Evolutionary conservation across 495 filamentous ascomycete genomes (phyloP).

Genomic region (Hyaloscypha finlandica): DNA sequence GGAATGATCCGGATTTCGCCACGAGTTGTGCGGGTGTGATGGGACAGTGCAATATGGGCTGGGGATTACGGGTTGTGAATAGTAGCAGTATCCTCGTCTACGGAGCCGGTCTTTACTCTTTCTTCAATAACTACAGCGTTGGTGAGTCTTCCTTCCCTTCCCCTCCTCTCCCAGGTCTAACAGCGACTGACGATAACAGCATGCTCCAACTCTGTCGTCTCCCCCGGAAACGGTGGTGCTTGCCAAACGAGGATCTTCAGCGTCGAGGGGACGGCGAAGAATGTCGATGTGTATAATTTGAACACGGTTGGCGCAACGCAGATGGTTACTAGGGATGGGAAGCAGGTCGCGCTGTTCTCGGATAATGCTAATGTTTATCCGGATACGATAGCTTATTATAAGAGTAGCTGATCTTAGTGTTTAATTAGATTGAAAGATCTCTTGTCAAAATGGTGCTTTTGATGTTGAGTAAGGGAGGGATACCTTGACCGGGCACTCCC

Average conservation of each 20-base stretch:
- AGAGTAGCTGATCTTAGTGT: conserved; percentile 2
- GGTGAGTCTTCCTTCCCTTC: conserved; percentile 14
- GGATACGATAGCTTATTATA: conserved; percentile 54
- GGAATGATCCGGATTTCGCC: conserved; percentile 44
- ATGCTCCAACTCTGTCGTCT: conserved; percentile 41
- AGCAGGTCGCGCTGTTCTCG: conserved; percentile 47
- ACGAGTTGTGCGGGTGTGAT: conserved; percentile 47
- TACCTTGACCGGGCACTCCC: too few relatives aligned
- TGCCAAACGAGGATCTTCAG: conserved; percentile 68
- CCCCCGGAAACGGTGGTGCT: conserved; percentile 42
- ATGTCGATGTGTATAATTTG: conserved; percentile 31
- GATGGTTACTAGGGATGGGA: conserved; percentile 44
- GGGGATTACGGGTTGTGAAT: conserved; percentile 49
- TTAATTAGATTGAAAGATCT: too few relatives aligned
- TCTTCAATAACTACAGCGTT: conserved; percentile 61
- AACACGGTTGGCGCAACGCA: conserved; percentile 29
- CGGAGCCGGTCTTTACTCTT: conserved; percentile 75
- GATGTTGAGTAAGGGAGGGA: neutral
- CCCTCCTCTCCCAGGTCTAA: conserved; percentile 37
- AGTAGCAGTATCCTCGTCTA: conserved; percentile 62
- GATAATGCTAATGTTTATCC: conserved; percentile 59
- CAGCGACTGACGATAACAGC: conserved; percentile 33
- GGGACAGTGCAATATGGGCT: conserved; percentile 56
- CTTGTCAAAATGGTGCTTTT: too few relatives aligned
- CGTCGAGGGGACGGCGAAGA: conserved; percentile 40